Base-by-base conservation (phyloP, 805 yeast species). In the Hanseniaspora meyeri region DNA sequence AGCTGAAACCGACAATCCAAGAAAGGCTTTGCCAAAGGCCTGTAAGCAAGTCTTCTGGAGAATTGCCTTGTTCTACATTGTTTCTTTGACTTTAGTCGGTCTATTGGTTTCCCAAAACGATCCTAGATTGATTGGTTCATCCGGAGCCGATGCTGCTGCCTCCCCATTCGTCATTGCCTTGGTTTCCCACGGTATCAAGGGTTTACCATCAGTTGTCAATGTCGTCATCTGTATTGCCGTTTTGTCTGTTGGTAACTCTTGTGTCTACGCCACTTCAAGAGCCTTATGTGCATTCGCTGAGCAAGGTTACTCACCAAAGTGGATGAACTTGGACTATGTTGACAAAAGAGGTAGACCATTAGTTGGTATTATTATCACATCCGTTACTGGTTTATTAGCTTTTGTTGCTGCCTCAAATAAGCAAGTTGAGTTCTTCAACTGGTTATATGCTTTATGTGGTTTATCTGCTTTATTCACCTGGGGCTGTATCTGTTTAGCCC, bases 141-240 rank as follows among this genome's bases (percentile, higher is more conserved):
- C 76, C 47, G 75, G 73, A 49, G 79, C 76, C 51, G 79, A 77
- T 60, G 83, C 83, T 47, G 70, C 81, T 16, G 85, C 88, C 12
- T 84, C 90, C 14, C 91, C 93, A 16, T 84, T 85, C 62, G 91
- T 85, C 55, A 80, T 85, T 69, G 86, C 91, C 37, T 78, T 83
- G 87, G 85, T 58, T 82, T 73, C 75, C 49, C 85, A 83, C 31
- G 86, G 87, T 58, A 81, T 82, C 60, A 70, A 67, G 32, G 88
- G 82, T 46, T 69, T 82, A 51, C 87, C 87, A 27, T 73, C 79
- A 46, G 77, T 83, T 36, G 74, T 84, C 70, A 84, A 84, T 64
- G 86, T 79, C 7, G 84, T 83, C 50, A 82, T 83, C 59, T 70
- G 83, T 62, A 71, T 83, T 53, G 77, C 89, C 6, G 82, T 81